Conservation (phyloP, 306 rosid species). For the Datisca glomerata region DNA sequence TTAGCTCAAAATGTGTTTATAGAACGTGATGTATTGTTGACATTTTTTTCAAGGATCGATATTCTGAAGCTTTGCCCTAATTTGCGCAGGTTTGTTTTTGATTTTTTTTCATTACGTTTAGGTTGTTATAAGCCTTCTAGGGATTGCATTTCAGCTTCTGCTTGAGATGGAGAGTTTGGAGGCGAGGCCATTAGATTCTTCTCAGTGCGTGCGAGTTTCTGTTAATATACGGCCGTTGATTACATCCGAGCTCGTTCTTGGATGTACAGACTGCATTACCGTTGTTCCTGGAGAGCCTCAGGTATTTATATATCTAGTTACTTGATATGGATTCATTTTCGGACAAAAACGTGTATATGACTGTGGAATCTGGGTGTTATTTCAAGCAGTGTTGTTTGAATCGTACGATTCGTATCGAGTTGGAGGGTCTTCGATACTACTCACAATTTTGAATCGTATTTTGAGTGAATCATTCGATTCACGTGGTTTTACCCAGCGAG, state of each 20-base stretch:
- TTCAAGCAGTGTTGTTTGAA: no score
- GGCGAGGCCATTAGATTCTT: constrained; percentile 27
- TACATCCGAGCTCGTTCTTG: constrained; percentile 69
- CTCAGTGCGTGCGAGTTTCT: constrained; percentile 73
- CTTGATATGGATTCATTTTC: not conserved
- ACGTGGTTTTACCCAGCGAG: no score
- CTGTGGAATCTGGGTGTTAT: no score
- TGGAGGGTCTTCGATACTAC: no score
- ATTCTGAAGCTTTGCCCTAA: not conserved
- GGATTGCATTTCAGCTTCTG: constrained; percentile 9
- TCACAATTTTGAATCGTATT: no score
- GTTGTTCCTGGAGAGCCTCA: constrained; percentile 82
- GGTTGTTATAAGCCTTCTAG: constrained; percentile 1
- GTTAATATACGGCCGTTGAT: constrained; percentile 80
- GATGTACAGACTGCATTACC: constrained; percentile 85
- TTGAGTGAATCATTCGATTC: no score
- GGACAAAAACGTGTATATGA: not conserved
- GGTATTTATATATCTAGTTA: constrained; percentile 17
- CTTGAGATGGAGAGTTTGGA: constrained; percentile 56
- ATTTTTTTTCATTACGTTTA: not conserved
- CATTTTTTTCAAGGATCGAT: not conserved
- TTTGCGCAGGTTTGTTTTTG: not conserved
- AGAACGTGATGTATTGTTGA: no score
- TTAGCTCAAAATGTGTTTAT: constrained; percentile 8
- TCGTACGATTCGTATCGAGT: no score